phyloP scores from a whole-genome alignment of 1,284 basidiomycete species.

The Cutaneotrichosporon curvatum region DNA sequence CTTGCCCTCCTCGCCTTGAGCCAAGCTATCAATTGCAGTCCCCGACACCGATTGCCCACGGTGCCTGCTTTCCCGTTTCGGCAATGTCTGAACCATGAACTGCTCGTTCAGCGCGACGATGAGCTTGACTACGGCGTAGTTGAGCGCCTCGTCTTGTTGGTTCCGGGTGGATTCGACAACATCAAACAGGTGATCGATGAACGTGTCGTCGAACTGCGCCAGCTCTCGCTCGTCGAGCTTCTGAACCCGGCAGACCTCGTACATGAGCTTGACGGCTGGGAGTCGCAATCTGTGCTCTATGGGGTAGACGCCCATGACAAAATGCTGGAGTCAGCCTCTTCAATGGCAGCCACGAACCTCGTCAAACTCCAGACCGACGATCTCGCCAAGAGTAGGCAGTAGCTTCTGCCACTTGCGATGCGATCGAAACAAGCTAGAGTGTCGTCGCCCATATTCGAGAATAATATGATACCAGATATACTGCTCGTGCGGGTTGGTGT shows the following conservation, averaged over 20 bases:
- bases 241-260: slow-evolving; percentile 85
- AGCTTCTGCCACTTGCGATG: slow-evolving; percentile 74
- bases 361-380: slow-evolving; percentile 41
- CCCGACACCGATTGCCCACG: too few species aligned
- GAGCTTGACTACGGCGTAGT: slow-evolving; percentile 87
- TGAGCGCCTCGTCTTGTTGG: slow-evolving; percentile 82
- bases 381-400: slow-evolving; percentile 65
- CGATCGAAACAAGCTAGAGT: slow-evolving; percentile 63
- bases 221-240: slow-evolving; percentile 68
- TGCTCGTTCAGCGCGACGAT: slow-evolving; percentile 95
- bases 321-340: slow-evolving; percentile 21
- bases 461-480: slow-evolving; percentile 74
- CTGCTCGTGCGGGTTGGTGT: slow-evolving; percentile 78
- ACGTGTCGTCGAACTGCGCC: slow-evolving; percentile 64
- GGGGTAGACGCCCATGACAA: slow-evolving; percentile 48
- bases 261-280: slow-evolving; percentile 67
- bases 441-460: slow-evolving; percentile 64
- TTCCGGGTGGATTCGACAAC: slow-evolving; percentile 86
- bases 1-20: not conserved
- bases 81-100: slow-evolving; percentile 75
- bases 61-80: slow-evolving; percentile 29
- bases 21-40: too few species aligned
- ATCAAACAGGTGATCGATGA: slow-evolving; percentile 86
- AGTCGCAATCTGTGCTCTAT: slow-evolving; percentile 72
- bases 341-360: slow-evolving; percentile 28